Conservation (phyloP, 495 filamentous ascomycete genomes). For the Corynascus novoguineensis region DNA sequence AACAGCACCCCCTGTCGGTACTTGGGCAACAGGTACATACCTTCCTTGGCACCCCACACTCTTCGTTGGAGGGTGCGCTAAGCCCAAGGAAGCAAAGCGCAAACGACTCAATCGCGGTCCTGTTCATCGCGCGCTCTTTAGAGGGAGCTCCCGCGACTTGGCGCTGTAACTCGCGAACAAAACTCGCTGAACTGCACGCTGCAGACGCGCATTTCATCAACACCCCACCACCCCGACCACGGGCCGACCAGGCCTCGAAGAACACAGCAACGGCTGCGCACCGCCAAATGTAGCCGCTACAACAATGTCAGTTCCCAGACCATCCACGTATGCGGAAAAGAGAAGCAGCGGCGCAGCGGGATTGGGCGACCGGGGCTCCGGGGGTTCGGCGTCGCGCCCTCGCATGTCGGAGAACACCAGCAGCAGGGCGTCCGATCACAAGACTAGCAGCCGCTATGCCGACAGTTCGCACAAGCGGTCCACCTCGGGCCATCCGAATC, state of each 20-base stretch:
- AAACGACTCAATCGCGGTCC: not conserved
- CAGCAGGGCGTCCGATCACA: constrained; percentile 20
- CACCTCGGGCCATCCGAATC: constrained; percentile 35
- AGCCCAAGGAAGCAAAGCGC: constrained; percentile 1
- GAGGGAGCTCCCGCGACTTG: constrained; percentile 15
- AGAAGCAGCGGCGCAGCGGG: constrained; percentile 34
- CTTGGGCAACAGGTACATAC: constrained; percentile 1
- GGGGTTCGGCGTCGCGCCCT: constrained; percentile 25
- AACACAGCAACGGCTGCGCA: too few species aligned
- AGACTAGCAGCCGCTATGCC: constrained; percentile 13
- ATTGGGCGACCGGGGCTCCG: constrained; percentile 23
- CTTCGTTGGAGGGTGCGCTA: not conserved
- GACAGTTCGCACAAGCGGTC: constrained; percentile 37
- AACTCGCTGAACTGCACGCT: not conserved
- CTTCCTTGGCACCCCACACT: constrained; percentile 9
- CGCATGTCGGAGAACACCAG: constrained; percentile 29
- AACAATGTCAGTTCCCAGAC: constrained; percentile 35
- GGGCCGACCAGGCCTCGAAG: too few species aligned
- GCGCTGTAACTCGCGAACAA: constrained; percentile 4
- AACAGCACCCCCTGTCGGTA: constrained; percentile 19
- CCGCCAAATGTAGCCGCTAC: constrained; percentile 27
- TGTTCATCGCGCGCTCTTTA: constrained; percentile 13
- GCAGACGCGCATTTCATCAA: not conserved
- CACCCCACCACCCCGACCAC: not conserved
- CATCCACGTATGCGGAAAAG: constrained; percentile 34